Evolutionary conservation across 1,139 yeast genomes (phyloP).

Genomic region (Sugiyamaella neomexicana): DNA sequence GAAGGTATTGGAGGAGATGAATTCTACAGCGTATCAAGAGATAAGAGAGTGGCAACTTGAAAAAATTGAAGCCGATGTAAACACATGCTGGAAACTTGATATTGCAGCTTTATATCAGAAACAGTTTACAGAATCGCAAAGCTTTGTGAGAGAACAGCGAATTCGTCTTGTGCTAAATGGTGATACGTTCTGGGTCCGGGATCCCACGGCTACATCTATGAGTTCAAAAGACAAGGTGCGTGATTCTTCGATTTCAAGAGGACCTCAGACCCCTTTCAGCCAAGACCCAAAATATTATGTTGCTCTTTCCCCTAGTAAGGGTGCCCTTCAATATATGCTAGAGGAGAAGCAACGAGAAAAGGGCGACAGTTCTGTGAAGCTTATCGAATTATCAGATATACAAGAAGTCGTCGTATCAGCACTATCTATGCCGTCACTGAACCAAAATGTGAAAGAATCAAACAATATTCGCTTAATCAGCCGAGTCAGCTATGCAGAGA

Average conservation of each 20-base stretch:
- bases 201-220: constrained; percentile 2
- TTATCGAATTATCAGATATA: constrained; percentile 5
- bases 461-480: constrained; percentile 12
- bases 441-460: neutral
- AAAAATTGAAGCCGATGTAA: constrained; percentile 43
- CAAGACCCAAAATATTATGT: constrained; percentile 51
- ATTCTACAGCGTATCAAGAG: constrained; percentile 48
- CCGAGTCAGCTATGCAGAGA: constrained; percentile 35
- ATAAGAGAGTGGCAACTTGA: constrained; percentile 59
- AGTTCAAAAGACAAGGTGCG: neutral
- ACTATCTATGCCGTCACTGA: neutral
- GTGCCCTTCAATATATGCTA: constrained; percentile 55
- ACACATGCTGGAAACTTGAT: constrained; percentile 41
- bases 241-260: neutral
- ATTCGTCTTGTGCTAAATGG: constrained; percentile 72
- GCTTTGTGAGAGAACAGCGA: constrained; percentile 79
- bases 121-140: constrained; percentile 60
- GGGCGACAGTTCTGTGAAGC: neutral
- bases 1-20: constrained; percentile 36
- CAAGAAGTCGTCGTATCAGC: neutral
- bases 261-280: constrained; percentile 33
- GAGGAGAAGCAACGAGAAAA: neutral
- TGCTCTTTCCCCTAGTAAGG: constrained; percentile 70
- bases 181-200: constrained; percentile 42
- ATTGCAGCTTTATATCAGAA: constrained; percentile 52